These are phyloP conservation scores for Metschnikowia koreensis DNA, from an alignment of 805 yeast species.

Conservation along the genomic window DNA sequence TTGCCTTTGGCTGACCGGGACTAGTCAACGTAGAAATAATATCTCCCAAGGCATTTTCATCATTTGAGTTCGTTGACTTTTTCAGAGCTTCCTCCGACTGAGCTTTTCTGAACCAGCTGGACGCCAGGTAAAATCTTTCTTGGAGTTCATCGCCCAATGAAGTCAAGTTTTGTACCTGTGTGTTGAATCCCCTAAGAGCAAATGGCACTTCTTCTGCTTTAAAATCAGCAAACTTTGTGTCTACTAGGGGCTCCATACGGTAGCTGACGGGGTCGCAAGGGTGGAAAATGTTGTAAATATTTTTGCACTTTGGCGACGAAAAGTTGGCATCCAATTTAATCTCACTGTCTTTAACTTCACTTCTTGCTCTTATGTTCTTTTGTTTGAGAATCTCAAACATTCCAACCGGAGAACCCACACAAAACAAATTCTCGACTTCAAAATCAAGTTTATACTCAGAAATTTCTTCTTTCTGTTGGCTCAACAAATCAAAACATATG, in stretches of 20 bases:
- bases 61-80: conserved; percentile 13
- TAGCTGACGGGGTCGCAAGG: conserved; percentile 92
- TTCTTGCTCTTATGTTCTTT: conserved; percentile 51
- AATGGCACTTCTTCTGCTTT: conserved; percentile 61
- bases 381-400: conserved; percentile 74
- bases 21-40: conserved; percentile 30
- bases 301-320: conserved; percentile 56
- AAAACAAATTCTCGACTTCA: conserved; percentile 70
- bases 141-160: conserved; percentile 38
- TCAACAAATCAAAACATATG: conserved; percentile 71
- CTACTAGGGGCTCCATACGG: conserved; percentile 80
- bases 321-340: conserved; percentile 14
- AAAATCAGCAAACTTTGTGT: conserved; percentile 44
- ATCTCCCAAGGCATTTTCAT: conserved; percentile 43
- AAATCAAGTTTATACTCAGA: conserved; percentile 49
- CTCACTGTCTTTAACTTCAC: conserved; percentile 15
- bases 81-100: conserved; percentile 1
- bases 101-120: conserved; percentile 31
- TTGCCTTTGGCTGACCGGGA: conserved; percentile 18
- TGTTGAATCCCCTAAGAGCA: conserved; percentile 51
- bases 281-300: conserved; percentile 80
- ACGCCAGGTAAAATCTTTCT: conserved; percentile 34
- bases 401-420: conserved; percentile 90
- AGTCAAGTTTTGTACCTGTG: conserved; percentile 44
- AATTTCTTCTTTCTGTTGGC: conserved; percentile 42